Percentiles rank a stretch among this genome's conserved stretches.
These are phyloP conservation scores for Mortierella antarctica DNA, from an alignment of 192 early-diverging fungal genomes.

Conservation along the genomic window DNA sequence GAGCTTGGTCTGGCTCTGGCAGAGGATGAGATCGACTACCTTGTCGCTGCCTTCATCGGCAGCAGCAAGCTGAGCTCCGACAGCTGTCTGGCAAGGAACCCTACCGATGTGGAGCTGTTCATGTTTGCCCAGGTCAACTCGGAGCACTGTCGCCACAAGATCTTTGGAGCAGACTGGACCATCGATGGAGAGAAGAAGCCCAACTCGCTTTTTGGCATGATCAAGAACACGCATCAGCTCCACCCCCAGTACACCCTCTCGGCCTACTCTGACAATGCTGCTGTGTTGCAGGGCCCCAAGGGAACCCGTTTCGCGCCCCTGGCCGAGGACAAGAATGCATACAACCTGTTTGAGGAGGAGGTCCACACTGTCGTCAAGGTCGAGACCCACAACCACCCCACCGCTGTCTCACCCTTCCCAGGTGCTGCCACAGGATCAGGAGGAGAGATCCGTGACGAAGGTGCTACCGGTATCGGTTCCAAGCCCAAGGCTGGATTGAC, in stretches of 20 bases:
- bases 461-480: conserved; percentile 95
- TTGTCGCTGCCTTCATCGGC: conserved; percentile 84
- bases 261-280: conserved; percentile 99
- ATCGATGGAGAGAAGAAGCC: conserved; percentile 87
- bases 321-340: conserved; percentile 61
- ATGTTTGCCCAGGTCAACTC: conserved; percentile 99
- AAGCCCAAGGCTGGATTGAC: conserved; percentile 95
- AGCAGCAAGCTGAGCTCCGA: conserved; percentile 54
- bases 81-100: conserved; percentile 76
- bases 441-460: conserved; percentile 99
- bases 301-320: conserved; percentile 68
- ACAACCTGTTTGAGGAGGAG: conserved; percentile 70
- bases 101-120: conserved; percentile 99
- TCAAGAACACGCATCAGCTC: conserved; percentile 90
- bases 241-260: conserved; percentile 88
- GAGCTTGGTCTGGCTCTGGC: conserved; percentile 95
- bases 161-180: conserved; percentile 98
- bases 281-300: conserved; percentile 86
- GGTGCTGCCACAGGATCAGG: conserved; percentile 99
- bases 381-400: conserved; percentile 99
- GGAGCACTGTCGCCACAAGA: conserved; percentile 99
- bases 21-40: conserved; percentile 96
- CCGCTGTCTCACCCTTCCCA: conserved; percentile 97
- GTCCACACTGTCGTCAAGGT: conserved; percentile 97
- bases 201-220: conserved; percentile 95